Evolutionary conservation across 2,329 filamentous ascomycete genomes (phyloP).

Genomic region (Xylaria digitata): DNA sequence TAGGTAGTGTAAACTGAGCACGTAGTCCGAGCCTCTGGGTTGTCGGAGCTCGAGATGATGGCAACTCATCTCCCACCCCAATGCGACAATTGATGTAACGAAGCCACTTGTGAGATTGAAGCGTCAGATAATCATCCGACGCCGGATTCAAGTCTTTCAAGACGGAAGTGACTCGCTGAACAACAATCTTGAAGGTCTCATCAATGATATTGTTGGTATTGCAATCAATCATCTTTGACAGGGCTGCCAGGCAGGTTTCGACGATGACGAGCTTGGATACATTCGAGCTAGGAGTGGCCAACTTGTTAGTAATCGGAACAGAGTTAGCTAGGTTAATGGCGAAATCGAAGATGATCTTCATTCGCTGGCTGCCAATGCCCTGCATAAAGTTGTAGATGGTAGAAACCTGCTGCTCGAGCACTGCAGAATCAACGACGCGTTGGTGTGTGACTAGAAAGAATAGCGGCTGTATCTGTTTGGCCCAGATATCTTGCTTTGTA

Average conservation of each 20-base stretch:
- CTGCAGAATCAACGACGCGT: slow-evolving; percentile 51
- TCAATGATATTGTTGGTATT: slow-evolving; percentile 52
- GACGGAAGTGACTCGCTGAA: slow-evolving; percentile 28
- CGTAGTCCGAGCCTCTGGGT: slow-evolving; percentile 32
- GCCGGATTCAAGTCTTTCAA: slow-evolving; percentile 21
- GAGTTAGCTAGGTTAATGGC: slow-evolving; percentile 1
- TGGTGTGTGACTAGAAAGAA: slow-evolving; percentile 53
- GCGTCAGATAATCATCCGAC: slow-evolving; percentile 43
- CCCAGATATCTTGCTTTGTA: slow-evolving; percentile 42
- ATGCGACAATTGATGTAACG: slow-evolving; percentile 50
- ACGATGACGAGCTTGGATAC: slow-evolving; percentile 40
- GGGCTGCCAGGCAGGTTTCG: slow-evolving; percentile 49
- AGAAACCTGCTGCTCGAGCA: slow-evolving; percentile 54
- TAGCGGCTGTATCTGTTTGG: slow-evolving; percentile 48
- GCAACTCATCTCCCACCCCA: slow-evolving; percentile 46
- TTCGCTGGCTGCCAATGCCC: slow-evolving; percentile 33
- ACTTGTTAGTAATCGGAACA: background rate
- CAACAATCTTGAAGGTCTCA: slow-evolving; percentile 42
- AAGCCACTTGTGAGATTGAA: slow-evolving; percentile 50
- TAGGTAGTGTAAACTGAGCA: slow-evolving; percentile 48
- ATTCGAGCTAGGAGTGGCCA: background rate
- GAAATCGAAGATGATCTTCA: slow-evolving; percentile 27
- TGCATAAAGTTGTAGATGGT: slow-evolving; percentile 50
- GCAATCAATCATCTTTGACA: slow-evolving; percentile 53
- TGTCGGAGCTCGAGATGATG: slow-evolving; percentile 17